Conservation (phyloP, 768 basidiomycete genomes). For the Clitopilus hobsonii region DNA sequence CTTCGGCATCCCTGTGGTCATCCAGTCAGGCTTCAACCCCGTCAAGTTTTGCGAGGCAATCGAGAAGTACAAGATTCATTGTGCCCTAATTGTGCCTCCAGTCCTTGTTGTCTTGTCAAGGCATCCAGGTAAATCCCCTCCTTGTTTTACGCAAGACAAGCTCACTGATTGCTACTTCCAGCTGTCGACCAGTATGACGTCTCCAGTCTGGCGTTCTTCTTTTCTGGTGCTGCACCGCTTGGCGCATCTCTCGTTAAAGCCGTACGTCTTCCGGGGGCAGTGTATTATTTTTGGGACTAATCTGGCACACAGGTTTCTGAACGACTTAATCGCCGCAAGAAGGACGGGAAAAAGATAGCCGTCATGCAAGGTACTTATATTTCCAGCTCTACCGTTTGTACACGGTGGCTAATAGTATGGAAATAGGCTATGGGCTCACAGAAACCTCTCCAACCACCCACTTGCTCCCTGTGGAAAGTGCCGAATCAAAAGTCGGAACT, state of each 20-base stretch:
- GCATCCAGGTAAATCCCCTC: constrained; percentile 66
- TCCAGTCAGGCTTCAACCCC: constrained; percentile 72
- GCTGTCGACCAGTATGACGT: constrained; percentile 67
- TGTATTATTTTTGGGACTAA: background rate
- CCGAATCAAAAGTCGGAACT: constrained; percentile 51
- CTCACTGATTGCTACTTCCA: too few relatives aligned
- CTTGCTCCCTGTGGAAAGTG: constrained; percentile 40
- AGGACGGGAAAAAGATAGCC: constrained; percentile 32
- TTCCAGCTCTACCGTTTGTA: background rate
- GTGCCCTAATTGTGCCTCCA: constrained; percentile 69
- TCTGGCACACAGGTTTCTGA: constrained; percentile 25
- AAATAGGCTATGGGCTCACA: constrained; percentile 68
- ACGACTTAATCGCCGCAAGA: constrained; percentile 30
- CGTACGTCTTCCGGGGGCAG: constrained; percentile 29
- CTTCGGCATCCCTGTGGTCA: constrained; percentile 43
- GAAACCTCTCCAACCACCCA: constrained; percentile 78
- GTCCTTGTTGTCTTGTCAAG: constrained; percentile 74
- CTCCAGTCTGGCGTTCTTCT: constrained; percentile 48
- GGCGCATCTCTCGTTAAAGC: constrained; percentile 56
- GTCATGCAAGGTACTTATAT: constrained; percentile 47
- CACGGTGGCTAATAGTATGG: background rate
- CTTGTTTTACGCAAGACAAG: too few relatives aligned
- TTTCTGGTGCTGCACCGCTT: constrained; percentile 81
- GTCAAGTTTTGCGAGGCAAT: constrained; percentile 60
- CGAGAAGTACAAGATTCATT: constrained; percentile 57